A percentile compares a stretch with the other conserved stretches of the same genome.
phyloP scores from a whole-genome alignment of 495 filamentous ascomycete genomes.

The Aspergillus wentii region DNA sequence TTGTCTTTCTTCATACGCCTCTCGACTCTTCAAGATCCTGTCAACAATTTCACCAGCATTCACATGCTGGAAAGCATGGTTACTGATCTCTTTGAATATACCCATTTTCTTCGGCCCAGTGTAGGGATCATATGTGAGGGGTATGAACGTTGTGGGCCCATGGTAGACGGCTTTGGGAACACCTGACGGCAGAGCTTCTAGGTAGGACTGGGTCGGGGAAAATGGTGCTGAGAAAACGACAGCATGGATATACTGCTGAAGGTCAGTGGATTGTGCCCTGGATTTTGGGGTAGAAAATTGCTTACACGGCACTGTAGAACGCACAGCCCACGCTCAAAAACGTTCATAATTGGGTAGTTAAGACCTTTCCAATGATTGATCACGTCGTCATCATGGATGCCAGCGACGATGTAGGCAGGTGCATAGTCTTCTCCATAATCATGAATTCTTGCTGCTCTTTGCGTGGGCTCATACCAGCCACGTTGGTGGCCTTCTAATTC shows the following conservation, averaged over 20 bases:
- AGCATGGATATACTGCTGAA: slow-evolving; percentile 71
- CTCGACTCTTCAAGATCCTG: slow-evolving; percentile 77
- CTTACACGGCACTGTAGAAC: slow-evolving; percentile 88
- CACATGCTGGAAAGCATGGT: slow-evolving; percentile 76
- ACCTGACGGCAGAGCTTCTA: slow-evolving; percentile 69
- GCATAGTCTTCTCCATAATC: slow-evolving; percentile 65
- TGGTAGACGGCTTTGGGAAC: slow-evolving; percentile 84
- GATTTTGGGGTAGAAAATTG: slow-evolving; percentile 1
- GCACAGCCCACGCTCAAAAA: slow-evolving; percentile 92
- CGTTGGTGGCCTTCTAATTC: slow-evolving; percentile 55
- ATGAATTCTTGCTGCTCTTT: slow-evolving; percentile 52
- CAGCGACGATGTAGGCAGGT: slow-evolving; percentile 80
- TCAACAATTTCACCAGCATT: slow-evolving; percentile 91
- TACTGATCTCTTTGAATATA: slow-evolving; percentile 67
- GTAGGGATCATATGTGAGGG: slow-evolving; percentile 83
- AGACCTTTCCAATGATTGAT: slow-evolving; percentile 95
- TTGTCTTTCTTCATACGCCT: slow-evolving; percentile 86
- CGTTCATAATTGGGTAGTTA: slow-evolving; percentile 99
- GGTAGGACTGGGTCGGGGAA: slow-evolving; percentile 68
- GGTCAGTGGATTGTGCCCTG: slow-evolving; percentile 16
- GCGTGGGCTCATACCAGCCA: slow-evolving; percentile 69
- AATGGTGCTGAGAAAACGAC: slow-evolving; percentile 88
- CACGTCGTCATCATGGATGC: slow-evolving; percentile 88
- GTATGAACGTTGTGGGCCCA: slow-evolving; percentile 88
- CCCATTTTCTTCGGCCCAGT: slow-evolving; percentile 68